Evolutionary conservation across 345 rosid genomes (phyloP), one percentile per base, ranked within the genome.

Genomic region (Cardamine resedifolia): DNA sequence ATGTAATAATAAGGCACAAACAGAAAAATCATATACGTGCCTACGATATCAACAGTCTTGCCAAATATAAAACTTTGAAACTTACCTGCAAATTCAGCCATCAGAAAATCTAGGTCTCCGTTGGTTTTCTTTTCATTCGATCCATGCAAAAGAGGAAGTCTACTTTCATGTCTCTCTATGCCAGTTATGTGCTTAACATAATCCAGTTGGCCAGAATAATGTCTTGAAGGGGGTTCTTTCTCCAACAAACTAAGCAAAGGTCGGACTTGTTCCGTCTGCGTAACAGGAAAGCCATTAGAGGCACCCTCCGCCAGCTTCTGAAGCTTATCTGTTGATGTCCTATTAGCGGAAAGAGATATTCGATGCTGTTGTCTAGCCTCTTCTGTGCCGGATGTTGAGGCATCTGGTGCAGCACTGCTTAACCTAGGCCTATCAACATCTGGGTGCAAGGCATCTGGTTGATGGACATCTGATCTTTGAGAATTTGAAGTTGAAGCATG

Each of bases 201-300:
- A 74, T 90, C 98, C 71, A 93, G 81, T 74, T 93, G 98, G 74
- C 96, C 98, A 82, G 97, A 89, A 78, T 78, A 82, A 77, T 75
- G 92, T 72, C 85, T 81, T 31, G 93, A 91, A 62, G 96, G 97
- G 21, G 99, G 97, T 83, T 95, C 99, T 83, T 91, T 95, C 57
- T 95, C 99, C 87, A 91, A 82, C 84, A 95, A 87, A 89, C 96
- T 95, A 69, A 95, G 91, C 75, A 95, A 85, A 68, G 99, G 99
- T 26, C 96, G 89, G 74, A 95, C 97, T 83, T 88, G 96, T 67
- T 91, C 97, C 39, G 87, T 78, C 51, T 86, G 91, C 65, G 86
- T 45, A 71, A 78, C 77, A 52, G 87, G 69, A 78, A 82, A 73
- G 53, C 96, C 96, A 78, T 87, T 85, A 48, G 87, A 84, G 55